A percentile compares a stretch with the other conserved stretches of the same genome.
phyloP scores from a whole-genome alignment of 768 basidiomycete species.

The Polyporus arcularius region DNA sequence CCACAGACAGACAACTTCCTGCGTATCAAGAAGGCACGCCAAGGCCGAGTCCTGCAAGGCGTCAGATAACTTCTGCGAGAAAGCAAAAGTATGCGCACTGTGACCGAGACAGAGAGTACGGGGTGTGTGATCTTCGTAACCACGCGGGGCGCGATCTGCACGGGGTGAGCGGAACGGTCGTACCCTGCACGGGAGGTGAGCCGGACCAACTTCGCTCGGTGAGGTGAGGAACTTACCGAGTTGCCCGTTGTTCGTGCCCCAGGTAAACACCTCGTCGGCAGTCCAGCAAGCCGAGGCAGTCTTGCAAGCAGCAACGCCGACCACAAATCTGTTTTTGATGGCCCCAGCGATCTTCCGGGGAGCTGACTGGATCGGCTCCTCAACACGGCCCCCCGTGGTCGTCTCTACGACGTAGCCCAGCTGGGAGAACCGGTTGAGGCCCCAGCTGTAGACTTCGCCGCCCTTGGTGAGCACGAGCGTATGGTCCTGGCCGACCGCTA shows the following conservation, averaged over 20 bases:
- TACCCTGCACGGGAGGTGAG: constrained; percentile 54
- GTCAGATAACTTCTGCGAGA: neutral
- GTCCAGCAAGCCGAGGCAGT: constrained; percentile 92
- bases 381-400: constrained; percentile 39
- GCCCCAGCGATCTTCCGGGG: constrained; percentile 76
- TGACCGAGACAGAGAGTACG: constrained; percentile 72
- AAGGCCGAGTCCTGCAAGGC: constrained; percentile 71
- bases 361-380: constrained; percentile 74
- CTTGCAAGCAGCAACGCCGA: constrained; percentile 85
- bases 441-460: constrained; percentile 91
- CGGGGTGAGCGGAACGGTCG: constrained; percentile 68
- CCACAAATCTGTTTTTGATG: constrained; percentile 75
- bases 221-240: constrained; percentile 52
- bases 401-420: constrained; percentile 83
- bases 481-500: constrained; percentile 94
- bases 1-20: constrained; percentile 84
- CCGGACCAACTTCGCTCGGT: neutral
- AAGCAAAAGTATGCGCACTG: constrained; percentile 41
- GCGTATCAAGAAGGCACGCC: constrained; percentile 74
- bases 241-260: constrained; percentile 94
- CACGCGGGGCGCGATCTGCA: constrained; percentile 76
- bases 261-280: constrained; percentile 67
- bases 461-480: constrained; percentile 79
- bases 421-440: constrained; percentile 85
- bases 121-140: constrained; percentile 76